phyloP scores from a whole-genome alignment of 139 green algal species.

The Coccomyxa sp. region DNA sequence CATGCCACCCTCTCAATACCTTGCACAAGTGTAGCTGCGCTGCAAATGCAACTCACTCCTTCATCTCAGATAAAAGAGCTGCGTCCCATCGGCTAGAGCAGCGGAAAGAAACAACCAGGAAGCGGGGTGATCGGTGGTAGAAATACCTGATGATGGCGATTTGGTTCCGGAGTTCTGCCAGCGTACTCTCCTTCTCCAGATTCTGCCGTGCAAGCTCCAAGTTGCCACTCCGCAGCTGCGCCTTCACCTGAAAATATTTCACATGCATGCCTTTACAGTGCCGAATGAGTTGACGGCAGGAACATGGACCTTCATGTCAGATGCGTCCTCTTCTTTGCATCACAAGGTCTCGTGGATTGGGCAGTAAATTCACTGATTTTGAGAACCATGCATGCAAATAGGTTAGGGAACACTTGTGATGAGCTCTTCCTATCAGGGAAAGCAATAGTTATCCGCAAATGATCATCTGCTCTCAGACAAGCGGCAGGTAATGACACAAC shows the following conservation, averaged over 20 bases:
- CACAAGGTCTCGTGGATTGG: not conserved
- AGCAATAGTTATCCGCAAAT: no score
- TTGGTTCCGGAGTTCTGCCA: constrained; percentile 54
- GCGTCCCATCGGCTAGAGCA: not conserved
- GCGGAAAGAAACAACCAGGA: not conserved
- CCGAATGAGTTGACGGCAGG: not conserved
- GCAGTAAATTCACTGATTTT: no score
- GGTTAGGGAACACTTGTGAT: no score
- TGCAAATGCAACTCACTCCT: no score
- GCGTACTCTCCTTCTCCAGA: constrained; percentile 34
- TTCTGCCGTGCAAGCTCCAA: constrained; percentile 39
- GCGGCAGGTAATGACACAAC: no score
- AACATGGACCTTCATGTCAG: not conserved
- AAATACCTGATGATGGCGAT: constrained; percentile 55
- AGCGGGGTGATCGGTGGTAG: not conserved
- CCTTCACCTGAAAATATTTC: constrained; percentile 8
- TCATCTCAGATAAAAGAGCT: not conserved
- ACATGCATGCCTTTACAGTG: not conserved
- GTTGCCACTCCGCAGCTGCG: constrained; percentile 23
- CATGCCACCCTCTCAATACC: not conserved
- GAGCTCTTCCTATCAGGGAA: no score
- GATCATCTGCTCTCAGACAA: no score
- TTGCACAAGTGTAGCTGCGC: not conserved
- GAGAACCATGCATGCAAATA: no score
- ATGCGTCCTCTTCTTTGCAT: not conserved